Conservation (phyloP, 352 stramenopile species). For the Phytophthora sojae region DNA sequence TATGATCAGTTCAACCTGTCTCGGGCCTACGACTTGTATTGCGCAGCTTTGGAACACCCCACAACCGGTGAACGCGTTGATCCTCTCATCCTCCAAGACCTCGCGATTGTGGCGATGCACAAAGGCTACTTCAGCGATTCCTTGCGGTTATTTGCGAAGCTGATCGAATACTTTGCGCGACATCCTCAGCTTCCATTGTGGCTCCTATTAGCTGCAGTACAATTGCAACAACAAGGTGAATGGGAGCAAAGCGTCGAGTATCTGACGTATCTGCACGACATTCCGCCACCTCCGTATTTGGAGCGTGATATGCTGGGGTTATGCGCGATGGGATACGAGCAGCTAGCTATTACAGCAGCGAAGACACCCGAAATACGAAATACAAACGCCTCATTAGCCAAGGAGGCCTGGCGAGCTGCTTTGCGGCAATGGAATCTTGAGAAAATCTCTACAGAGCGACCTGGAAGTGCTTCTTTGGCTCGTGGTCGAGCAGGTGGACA, state of each 20-base stretch:
- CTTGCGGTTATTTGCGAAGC: slow-evolving; percentile 58
- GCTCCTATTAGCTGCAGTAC: slow-evolving; percentile 66
- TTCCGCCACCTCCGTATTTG: slow-evolving; percentile 54
- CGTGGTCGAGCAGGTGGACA: slow-evolving; percentile 6
- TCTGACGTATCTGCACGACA: slow-evolving; percentile 64
- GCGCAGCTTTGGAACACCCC: slow-evolving; percentile 29
- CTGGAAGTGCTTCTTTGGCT: slow-evolving; percentile 3
- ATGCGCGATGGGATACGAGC: slow-evolving; percentile 65
- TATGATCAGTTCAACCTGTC: slow-evolving; percentile 62
- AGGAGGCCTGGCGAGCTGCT: slow-evolving; percentile 69
- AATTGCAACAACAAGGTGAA: slow-evolving; percentile 64
- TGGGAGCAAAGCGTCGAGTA: slow-evolving; percentile 70
- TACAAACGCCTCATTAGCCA: slow-evolving; percentile 20
- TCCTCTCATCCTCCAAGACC: slow-evolving; percentile 61
- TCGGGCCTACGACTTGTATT: slow-evolving; percentile 61
- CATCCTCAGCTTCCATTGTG: slow-evolving; percentile 57
- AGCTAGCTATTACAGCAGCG: slow-evolving; percentile 1
- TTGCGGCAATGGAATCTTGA: slow-evolving; percentile 60
- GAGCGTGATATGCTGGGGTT: slow-evolving; percentile 69
- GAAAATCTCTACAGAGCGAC: slow-evolving; percentile 14
- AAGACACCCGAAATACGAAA: slow-evolving; percentile 2
- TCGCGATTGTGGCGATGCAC: slow-evolving; percentile 74
- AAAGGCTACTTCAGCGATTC: slow-evolving; percentile 53
- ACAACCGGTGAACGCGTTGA: slow-evolving; percentile 27
- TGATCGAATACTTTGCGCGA: slow-evolving; percentile 68